Percentiles rank a stretch among this genome's conserved stretches.
phyloP scores from a whole-genome alignment of 371 early-diverging fungal species.

The Haplosporangium sp. region DNA sequence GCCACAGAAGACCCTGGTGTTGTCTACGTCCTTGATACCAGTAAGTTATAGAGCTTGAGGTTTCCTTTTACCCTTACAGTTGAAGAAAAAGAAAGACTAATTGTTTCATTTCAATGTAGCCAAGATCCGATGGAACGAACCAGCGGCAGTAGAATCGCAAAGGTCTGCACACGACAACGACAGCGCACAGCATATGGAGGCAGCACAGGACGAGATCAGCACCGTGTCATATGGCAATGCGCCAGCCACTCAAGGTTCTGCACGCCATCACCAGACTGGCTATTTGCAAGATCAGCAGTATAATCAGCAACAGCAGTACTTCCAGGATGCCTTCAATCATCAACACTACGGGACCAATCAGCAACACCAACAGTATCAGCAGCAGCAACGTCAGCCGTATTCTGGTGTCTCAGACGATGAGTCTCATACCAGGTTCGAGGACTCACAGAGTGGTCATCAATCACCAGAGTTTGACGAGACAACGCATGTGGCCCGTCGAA shows the following conservation, averaged over 20 bases:
- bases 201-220: constrained; percentile 17
- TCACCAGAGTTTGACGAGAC: constrained; percentile 19
- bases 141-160: constrained; percentile 3
- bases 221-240: constrained; percentile 19
- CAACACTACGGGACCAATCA: background rate
- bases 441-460: constrained; percentile 3
- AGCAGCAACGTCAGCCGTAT: background rate
- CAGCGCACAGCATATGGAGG: constrained; percentile 5
- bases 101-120: constrained; percentile 8
- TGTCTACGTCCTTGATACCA: constrained; percentile 75
- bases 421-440: too few relatives aligned
- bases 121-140: constrained; percentile 32
- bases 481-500: constrained; percentile 29
- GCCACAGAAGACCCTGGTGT: constrained; percentile 61
- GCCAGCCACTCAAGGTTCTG: constrained; percentile 10
- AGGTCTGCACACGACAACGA: constrained; percentile 23
- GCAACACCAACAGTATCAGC: background rate
- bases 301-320: constrained; percentile 12
- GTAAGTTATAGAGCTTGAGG: constrained; percentile 43
- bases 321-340: constrained; percentile 2
- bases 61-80: background rate
- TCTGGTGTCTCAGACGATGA: too few relatives aligned
- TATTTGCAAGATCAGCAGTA: constrained; percentile 13
- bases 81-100: background rate
- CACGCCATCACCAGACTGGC: constrained; percentile 6